A percentile compares a stretch with the other conserved stretches of the same genome.
Evolutionary conservation across 2,329 filamentous ascomycete species (phyloP).

Genomic region (Epichloe hybrida): DNA sequence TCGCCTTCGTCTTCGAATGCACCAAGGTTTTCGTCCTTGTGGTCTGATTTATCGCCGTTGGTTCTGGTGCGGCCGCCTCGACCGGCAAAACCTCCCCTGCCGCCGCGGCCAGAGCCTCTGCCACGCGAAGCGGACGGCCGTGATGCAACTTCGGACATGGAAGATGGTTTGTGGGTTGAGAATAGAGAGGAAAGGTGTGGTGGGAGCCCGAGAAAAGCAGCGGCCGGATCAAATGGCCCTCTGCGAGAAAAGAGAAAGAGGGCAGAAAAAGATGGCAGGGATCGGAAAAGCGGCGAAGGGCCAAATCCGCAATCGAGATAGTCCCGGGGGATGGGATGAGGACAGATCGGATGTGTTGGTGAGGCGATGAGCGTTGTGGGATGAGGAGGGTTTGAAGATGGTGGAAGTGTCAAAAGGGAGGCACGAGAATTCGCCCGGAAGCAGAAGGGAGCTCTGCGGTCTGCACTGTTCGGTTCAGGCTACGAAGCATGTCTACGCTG

Average conservation of each 20-base stretch:
- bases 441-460: constrained; percentile 11
- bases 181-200: constrained; percentile 53
- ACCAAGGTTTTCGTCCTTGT: constrained; percentile 44
- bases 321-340: constrained; percentile 18
- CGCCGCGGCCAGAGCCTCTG: constrained; percentile 80
- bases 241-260: constrained; percentile 20
- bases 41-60: constrained; percentile 54
- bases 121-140: constrained; percentile 74
- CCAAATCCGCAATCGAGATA: constrained; percentile 17
- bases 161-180: constrained; percentile 33
- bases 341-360: constrained; percentile 17
- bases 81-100: constrained; percentile 62
- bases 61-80: constrained; percentile 53
- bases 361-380: constrained; percentile 9
- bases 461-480: constrained; percentile 13
- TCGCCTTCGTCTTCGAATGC: constrained; percentile 73
- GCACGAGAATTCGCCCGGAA: constrained; percentile 22
- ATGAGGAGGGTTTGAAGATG: constrained; percentile 1
- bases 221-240: constrained; percentile 12
- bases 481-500: constrained; percentile 23
- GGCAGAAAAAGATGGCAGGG: constrained; percentile 12
- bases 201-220: constrained; percentile 8
- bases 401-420: constrained; percentile 15
- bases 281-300: constrained; percentile 9
- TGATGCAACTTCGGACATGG: constrained; percentile 91